Base-by-base conservation (phyloP, 495 filamentous ascomycete genomes). In the Aspergillus ostianus region DNA sequence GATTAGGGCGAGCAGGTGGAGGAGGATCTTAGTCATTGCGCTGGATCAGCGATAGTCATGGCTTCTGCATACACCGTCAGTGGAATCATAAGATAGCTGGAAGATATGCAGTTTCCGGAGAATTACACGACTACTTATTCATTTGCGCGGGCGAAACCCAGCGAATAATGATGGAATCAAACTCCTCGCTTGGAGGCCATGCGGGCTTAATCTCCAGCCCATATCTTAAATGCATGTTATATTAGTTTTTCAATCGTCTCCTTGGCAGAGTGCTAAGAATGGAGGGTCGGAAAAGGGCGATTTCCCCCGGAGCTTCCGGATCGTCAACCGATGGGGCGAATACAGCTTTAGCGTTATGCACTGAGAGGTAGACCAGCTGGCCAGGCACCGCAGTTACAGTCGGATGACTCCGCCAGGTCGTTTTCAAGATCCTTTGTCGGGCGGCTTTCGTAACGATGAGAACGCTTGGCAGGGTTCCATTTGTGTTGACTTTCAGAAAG, bases 1-100 rank as follows among this genome's bases (percentile, higher is more conserved):
- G 0, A 26, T 45, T 2, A 63, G 13, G 26, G 55, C 44, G 41
- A 58, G 20, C 15, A 61, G 44, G 12, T 13, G 23, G 10, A 41
- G 23, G 10, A 41, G 36, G 13, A 41, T 0, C 36, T 41, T 41
- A 2, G 4, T 41, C 36, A 41, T 41, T 41, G 13, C 13, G 36
- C 10, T 15, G 12, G 13, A 15, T 41, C 36, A 17, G 36, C 36
- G 8, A 41, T 10, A 36, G n/a, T n/a, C n/a, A n/a, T n/a, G n/a
- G n/a, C n/a, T n/a, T n/a, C 4, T 26, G 23, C 23, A 26, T 26
- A 26, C 23, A 41, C 10, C 10, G 13, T 41, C 10, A 12, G 15
- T 17, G 10, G 36, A 4, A 41, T 41, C 30, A 12, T 8, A 7
- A 12, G 30, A 12, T 7, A 12, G 30, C 10, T 32, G 8, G 30